A percentile compares a stretch with the other conserved stretches of the same genome.
Evolutionary conservation across 2,329 filamentous ascomycete genomes (phyloP).

Genomic region (Aphanoascus verrucosus): DNA sequence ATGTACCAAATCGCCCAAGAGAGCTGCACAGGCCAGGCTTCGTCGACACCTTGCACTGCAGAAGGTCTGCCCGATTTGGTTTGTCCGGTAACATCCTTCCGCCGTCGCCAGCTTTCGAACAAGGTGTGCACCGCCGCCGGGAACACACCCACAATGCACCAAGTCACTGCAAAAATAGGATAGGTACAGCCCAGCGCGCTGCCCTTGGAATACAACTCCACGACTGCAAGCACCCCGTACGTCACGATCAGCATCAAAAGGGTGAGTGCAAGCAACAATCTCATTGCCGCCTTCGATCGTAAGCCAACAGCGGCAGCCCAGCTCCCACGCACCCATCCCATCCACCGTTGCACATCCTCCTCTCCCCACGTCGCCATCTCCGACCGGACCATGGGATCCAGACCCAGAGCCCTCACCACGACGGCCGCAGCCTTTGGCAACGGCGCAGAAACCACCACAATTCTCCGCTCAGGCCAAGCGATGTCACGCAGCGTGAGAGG

Average conservation of each 20-base stretch:
- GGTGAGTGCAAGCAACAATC: background rate
- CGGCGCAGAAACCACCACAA: conserved; percentile 18
- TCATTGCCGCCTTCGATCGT: conserved; percentile 2
- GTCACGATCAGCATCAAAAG: conserved; percentile 11
- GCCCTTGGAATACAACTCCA: conserved; percentile 26
- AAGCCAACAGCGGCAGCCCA: conserved; percentile 2
- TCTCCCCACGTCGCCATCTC: conserved; percentile 10
- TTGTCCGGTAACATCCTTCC: conserved; percentile 6
- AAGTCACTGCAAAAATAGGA: conserved; percentile 21
- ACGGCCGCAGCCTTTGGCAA: conserved; percentile 18
- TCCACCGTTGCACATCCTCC: conserved; percentile 10
- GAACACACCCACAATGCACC: conserved; percentile 20
- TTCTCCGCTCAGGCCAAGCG: conserved; percentile 24
- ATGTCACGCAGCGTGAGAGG: conserved; percentile 26
- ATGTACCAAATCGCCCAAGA: conserved; percentile 27
- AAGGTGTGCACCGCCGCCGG: conserved; percentile 22
- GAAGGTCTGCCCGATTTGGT: conserved; percentile 4
- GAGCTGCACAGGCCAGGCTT: conserved; percentile 25
- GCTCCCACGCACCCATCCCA: conserved; percentile 8
- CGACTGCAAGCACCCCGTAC: conserved; percentile 19
- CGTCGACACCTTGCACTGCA: conserved; percentile 22
- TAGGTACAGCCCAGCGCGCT: conserved; percentile 25
- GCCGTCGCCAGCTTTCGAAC: conserved; percentile 11
- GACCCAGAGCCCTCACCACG: conserved; percentile 21
- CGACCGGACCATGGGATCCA: conserved; percentile 16